These are phyloP conservation scores for Bimuria novae-zelandiae DNA, from an alignment of 2,329 filamentous ascomycete genomes.

Conservation along the genomic window DNA sequence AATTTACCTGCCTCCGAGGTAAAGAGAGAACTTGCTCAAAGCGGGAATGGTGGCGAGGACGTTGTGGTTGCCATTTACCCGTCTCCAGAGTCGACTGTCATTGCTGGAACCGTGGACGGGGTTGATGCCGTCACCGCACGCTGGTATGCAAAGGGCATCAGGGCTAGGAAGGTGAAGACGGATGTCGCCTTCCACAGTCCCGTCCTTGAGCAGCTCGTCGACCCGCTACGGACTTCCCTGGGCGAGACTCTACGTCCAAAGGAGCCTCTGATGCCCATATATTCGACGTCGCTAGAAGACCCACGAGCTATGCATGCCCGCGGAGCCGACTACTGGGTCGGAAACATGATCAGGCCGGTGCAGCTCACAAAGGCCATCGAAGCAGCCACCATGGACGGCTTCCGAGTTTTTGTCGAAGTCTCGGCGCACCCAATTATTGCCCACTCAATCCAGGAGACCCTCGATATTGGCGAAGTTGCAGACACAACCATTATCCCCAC, in stretches of 20 bases:
- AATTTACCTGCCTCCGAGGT: constrained; percentile 34
- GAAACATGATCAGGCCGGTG: constrained; percentile 48
- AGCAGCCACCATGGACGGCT: constrained; percentile 44
- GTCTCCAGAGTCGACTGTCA: constrained; percentile 42
- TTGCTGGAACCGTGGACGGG: constrained; percentile 29
- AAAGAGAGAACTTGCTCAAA: constrained; percentile 26
- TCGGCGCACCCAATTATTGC: constrained; percentile 49
- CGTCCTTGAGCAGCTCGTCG: constrained; percentile 33
- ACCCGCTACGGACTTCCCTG: constrained; percentile 34
- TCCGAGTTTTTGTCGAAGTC: constrained; percentile 48
- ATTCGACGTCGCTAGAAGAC: too few species aligned
- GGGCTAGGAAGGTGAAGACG: constrained; percentile 43
- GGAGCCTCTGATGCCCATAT: constrained; percentile 30
- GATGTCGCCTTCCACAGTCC: constrained; percentile 50
- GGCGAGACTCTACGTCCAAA: constrained; percentile 18
- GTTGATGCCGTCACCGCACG: constrained; percentile 20
- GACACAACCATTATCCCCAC: constrained; percentile 40
- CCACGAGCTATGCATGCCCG: constrained; percentile 26
- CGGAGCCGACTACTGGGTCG: constrained; percentile 43
- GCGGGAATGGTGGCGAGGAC: constrained; percentile 18
- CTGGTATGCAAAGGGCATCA: constrained; percentile 31
- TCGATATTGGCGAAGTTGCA: constrained; percentile 33
- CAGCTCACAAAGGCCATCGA: constrained; percentile 41
- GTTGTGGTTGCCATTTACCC: constrained; percentile 42
- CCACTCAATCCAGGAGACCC: constrained; percentile 49